Base-by-base conservation (phyloP, 2,329 filamentous ascomycete genomes). In the Fusarium sp. region DNA sequence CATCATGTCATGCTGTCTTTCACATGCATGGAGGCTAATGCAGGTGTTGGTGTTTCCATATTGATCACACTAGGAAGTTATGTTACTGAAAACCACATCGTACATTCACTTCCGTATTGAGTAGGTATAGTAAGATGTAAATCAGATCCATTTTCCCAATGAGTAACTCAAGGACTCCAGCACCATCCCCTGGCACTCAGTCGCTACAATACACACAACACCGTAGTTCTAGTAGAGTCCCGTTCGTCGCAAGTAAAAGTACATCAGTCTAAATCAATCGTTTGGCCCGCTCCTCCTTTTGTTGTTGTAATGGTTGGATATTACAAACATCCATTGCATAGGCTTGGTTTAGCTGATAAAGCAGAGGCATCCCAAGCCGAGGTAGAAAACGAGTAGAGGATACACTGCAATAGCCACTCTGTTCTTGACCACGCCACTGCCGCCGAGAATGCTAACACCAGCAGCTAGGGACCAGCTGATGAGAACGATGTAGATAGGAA, bases 361-460 rank as follows among this genome's bases (percentile, higher is more conserved):
- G 85, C 96, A 99, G 62, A 99, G 86, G 78, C 94, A 97, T 52
- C 94, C 95, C 71, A 99, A 83, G 32, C 92, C 92, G 58, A 97
- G 83, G 79, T 99, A 99, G 80, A 98, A 99, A 47, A 98, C 91
- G 76, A 97, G 91, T 52, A 99, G 83, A 56, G 96, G 96, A 77
- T 96, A 99, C 21, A 99, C 94, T 19, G 96, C 96, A 75, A 99
- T 89, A 23, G 90, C 93, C 46, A 98, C 94, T 48, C 96, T 86
- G 80, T 98, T 97, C 82, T 94, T 94, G 67, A 99, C 90, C 43
- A 99, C 95, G 14, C 96, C 96, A 58, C 94, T 97, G 40, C 96
- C 96, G 30, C 95, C 94, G 53, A 99, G 83, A 72, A 99, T 98
- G 80, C 95, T 98, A 48, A 98, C 91, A 23, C 96, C 96, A 2